Base-by-base conservation (phyloP, 2,329 filamentous ascomycete genomes). In the Phoma sp. region DNA sequence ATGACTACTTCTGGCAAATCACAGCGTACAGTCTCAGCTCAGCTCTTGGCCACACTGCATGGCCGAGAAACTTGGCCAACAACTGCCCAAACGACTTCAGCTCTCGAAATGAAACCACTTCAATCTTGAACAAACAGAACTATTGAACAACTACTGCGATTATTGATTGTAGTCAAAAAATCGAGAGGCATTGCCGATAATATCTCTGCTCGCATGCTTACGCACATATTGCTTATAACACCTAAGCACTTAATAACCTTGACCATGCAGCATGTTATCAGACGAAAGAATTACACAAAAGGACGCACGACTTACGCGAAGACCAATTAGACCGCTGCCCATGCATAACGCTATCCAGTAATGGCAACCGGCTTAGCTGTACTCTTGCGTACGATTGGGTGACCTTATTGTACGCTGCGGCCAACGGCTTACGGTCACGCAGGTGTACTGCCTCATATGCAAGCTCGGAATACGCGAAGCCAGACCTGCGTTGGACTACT, bases 381-480 rank as follows among this genome's bases (percentile, higher is more conserved):
- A 15, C 12, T 28, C 32, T 30, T 37, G 42, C 11, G 26, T 21
- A 40, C 43, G 37, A 61, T 64, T 65, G 62, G 60, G 34, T 30
- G 20, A 15, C 34, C 20, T 21, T 38, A 32, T 7, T 43, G 46
- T 56, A 47, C 49, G 52, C 39, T 50, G 52, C 54, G 52, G 37
- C 36, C 45, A 25, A 38, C 40, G 57, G 57, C 62, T 64, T 59
- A 64, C 49, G 50, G 47, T 53, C 26, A 55, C 54, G 47, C 48
- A 55, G 47, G 39, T 52, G 53, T 37, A 42, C 56, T 42, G 55
- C 38, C 51, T 52, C 32, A 26, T 28, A 37, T 47, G 48, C 34
- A 51, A 47, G 36, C 42, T 47, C 50, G 42, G 52, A 40, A 21
- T 39, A 32, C 38, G 52, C 28, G 62, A 57, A 49, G 39, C 42